Evolutionary conservation across 176 grass and related monocot species (phyloP), one percentile per base, ranked within the genome.

Genomic region (Triticum dicoccoides): DNA sequence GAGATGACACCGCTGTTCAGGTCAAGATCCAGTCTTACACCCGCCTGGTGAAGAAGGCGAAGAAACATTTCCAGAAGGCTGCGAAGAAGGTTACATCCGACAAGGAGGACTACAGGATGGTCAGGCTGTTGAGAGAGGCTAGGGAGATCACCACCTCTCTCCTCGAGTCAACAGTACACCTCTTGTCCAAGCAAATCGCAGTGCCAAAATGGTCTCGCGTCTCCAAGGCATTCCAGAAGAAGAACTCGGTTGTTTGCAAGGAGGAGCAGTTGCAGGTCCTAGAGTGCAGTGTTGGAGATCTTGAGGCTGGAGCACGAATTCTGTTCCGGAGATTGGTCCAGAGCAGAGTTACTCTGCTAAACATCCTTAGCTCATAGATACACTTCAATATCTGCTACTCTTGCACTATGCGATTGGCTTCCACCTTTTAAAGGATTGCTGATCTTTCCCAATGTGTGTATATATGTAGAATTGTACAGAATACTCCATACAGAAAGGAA

Each of bases 301-400:
- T 93, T 21, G 88, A 86, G 82, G 89, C 67, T 39, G 92, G 73
- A 73, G 58, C 79, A 73, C 85, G 73, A 34, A 75, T 73, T 86
- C 81, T 92, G 77, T 92, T 92, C 78, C 82, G 85, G 91, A 86
- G 86, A 87, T 73, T 92, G 45, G 32, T 92, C 77, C 91, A 85
- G 73, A 82, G 54, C 66, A 90, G 91, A 62, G 88, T 92, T 70
- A 75, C 87, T 78, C 84, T 92, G 37, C 81, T 92, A 18, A 89
- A 92, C 59, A 80, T 89, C 18, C 59, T 85, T 65, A 89, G 82
- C 44, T 80, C 56, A 79, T 85, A 85, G 78, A 81, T 67, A 58
- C 32, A 33, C 82, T 84, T 77, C 77, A 51, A 39, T 23, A 41
- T 59, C 32, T 63, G 51, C 25, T 24, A 82, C 38, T 52, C 49